phyloP scores from a whole-genome alignment of 2,329 filamentous ascomycete species.

The Colletotrichum cereale region DNA sequence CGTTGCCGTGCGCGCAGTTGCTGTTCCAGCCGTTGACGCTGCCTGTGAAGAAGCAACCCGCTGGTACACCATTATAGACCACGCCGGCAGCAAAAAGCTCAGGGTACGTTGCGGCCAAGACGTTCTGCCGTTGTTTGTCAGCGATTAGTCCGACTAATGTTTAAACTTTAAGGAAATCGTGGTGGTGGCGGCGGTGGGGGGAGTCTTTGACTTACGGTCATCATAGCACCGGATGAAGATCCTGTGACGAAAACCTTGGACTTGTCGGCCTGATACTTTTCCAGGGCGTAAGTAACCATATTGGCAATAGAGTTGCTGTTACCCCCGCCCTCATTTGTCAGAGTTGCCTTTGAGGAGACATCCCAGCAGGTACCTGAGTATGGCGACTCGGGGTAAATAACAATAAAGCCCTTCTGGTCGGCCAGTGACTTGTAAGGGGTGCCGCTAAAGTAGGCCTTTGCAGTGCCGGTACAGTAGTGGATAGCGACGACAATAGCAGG shows the following conservation, averaged over 20 bases:
- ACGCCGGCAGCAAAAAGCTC: conserved; percentile 66
- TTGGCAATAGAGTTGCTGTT: conserved; percentile 64
- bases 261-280: conserved; percentile 62
- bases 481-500: conserved; percentile 66
- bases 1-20: conserved; percentile 64
- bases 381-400: conserved; percentile 59
- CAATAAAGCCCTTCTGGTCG: conserved; percentile 67
- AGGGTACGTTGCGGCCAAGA: conserved; percentile 54
- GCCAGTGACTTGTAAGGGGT: conserved; percentile 66
- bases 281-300: conserved; percentile 64
- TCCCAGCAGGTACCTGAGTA: conserved; percentile 67
- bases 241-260: conserved; percentile 63
- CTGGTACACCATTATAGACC: conserved; percentile 65
- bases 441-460: conserved; percentile 62
- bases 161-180: not conserved
- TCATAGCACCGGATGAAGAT: conserved; percentile 37
- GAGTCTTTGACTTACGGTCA: conserved; percentile 20
- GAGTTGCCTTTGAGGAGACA: conserved; percentile 63
- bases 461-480: conserved; percentile 69
- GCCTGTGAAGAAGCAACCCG: conserved; percentile 63
- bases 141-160: not conserved
- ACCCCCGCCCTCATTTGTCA: conserved; percentile 64
- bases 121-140: not conserved
- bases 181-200: not conserved
- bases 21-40: conserved; percentile 65